Percentiles rank a stretch among this genome's conserved stretches.
These are phyloP conservation scores for Pythium insidiosum DNA, from an alignment of 352 stramenopile genomes.

Conservation along the genomic window DNA sequence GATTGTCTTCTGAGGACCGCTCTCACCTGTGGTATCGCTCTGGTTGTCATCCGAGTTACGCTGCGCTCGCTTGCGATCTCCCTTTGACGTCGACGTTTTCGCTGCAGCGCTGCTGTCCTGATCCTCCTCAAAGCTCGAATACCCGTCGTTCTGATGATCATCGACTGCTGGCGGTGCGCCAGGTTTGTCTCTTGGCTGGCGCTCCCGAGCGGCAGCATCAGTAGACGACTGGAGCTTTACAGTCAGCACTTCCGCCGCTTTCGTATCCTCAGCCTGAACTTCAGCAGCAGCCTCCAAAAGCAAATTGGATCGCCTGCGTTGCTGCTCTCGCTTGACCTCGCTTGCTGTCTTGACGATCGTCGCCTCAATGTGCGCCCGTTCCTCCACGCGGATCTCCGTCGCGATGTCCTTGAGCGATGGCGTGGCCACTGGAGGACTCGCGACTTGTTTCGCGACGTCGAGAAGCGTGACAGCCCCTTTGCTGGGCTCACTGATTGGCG, in stretches of 20 bases:
- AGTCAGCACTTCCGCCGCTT: no score
- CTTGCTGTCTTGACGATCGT: slow-evolving; percentile 26
- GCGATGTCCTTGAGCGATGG: slow-evolving; percentile 20
- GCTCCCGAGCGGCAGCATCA: no score
- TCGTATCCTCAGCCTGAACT: no score
- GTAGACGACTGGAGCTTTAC: no score
- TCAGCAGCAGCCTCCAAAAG: slow-evolving; percentile 19
- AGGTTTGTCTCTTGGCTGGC: no score
- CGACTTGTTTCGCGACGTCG: no score
- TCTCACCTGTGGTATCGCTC: slow-evolving; percentile 11
- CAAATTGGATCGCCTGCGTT: slow-evolving; percentile 8
- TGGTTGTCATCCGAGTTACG: slow-evolving; percentile 10
- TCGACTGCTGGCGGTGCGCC: no score
- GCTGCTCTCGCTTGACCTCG: slow-evolving; percentile 29
- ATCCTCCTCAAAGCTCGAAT: slow-evolving; percentile 60
- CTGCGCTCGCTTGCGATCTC: slow-evolving; percentile 4
- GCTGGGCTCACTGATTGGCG: no score
- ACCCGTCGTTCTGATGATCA: slow-evolving; percentile 19
- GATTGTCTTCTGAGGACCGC: slow-evolving; percentile 26
- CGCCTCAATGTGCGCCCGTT: slow-evolving; percentile 19
- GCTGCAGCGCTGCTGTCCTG: slow-evolving; percentile 11
- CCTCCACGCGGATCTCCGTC: slow-evolving; percentile 38
- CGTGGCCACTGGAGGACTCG: background rate
- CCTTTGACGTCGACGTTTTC: background rate
- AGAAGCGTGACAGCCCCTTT: no score